Evolutionary conservation across 208 protist species (phyloP), one percentile per base, ranked within the genome.

Genomic region (Leishmania martiniquensis): DNA sequence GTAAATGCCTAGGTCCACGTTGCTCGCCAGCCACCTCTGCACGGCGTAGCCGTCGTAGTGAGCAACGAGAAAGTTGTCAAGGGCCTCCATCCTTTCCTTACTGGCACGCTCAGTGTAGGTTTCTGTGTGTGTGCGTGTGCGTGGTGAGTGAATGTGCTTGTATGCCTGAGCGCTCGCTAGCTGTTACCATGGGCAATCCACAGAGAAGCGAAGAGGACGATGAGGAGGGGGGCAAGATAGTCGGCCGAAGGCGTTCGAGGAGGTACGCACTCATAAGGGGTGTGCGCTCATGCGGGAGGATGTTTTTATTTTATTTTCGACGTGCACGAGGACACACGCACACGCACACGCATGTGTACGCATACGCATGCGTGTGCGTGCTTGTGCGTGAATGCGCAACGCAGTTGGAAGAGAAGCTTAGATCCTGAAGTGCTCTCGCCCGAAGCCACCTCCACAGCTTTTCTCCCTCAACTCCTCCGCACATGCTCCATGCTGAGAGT

Each of bases 1-100:
- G 75, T 87, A 83, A 22, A 88, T 73, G 34, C 86, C 59, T 17
- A 91, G 39, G 44, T 89, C 82, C 2, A 82, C 55, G 72, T 91
- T 77, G 20, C 83, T 68, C 32, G 15, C 49, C 62, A 94, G 84
- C 67, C 75, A 81, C 47, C 70, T 13, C 39, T 77, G 73, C n/a
- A 82, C 52, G 3, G 60, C 77, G 72, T 78, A 65, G 65, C 85
- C 85, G 57, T 88, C 76, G 71, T 65, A 86, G 59, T 71, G 52
- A n/a, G 37, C 34, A 9, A 63, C 71, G 66, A 77, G 77, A 51
- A 77, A 85, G 45, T 82, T 71, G 66, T 88, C 76, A 20, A 88
- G 66, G 47, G 65, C 54, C 57, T 86, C 65, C 78, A 86, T 86
- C 13, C 20, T 57, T 55, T 71, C 32, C 34, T 12, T 34, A 45